Evolutionary conservation across 257 asterid genomes (phyloP).

Genomic region (Solanum ahanhuiri): DNA sequence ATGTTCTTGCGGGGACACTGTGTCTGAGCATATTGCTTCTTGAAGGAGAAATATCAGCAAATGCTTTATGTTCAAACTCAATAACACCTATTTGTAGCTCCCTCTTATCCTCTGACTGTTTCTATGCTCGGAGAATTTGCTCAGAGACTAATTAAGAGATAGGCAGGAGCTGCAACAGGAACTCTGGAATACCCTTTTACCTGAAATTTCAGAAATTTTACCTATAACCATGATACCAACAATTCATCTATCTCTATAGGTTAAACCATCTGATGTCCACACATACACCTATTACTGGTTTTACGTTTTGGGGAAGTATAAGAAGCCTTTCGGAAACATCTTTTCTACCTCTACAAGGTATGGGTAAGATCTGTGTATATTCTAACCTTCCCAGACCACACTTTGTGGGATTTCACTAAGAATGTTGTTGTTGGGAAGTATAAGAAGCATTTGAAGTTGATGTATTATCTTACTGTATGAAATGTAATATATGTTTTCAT

Average conservation of each 20-base stretch:
- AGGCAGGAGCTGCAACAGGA: not conserved
- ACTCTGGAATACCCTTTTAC: not conserved
- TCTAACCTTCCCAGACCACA: not conserved
- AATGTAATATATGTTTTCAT: not conserved
- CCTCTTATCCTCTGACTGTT: not conserved
- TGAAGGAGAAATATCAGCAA: not conserved
- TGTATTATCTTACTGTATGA: not conserved
- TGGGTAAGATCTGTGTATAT: not conserved
- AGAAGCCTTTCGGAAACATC: not conserved
- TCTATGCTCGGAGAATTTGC: not conserved
- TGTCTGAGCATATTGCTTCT: not conserved
- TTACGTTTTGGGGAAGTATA: not conserved
- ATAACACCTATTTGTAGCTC: not conserved
- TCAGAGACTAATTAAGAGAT: not conserved
- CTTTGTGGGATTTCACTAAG: not conserved
- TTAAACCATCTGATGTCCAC: not conserved
- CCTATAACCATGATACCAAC: not conserved
- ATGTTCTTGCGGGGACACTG: not conserved
- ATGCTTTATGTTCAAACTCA: not conserved
- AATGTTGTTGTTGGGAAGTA: not conserved
- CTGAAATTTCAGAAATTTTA: not conserved
- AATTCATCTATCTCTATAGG: not conserved
- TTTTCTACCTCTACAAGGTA: not conserved
- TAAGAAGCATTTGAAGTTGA: not conserved
- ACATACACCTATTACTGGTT: not conserved